phyloP scores from a whole-genome alignment of 345 rosid genomes.

The Camelina hispida region DNA sequence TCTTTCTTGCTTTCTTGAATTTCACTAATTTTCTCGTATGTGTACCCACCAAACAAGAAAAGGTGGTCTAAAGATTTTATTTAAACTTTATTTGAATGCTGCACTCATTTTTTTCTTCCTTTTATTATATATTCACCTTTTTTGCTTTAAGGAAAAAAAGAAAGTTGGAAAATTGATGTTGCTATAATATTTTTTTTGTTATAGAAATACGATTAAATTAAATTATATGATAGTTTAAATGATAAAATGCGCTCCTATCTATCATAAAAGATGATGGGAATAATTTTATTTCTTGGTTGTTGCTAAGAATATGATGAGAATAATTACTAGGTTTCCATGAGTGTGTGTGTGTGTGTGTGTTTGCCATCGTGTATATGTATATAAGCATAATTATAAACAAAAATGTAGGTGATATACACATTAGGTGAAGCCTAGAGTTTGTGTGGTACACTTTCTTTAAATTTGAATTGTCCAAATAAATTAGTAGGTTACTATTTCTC shows the following conservation, averaged over 20 bases:
- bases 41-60: conserved; percentile 46
- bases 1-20: conserved; percentile 37
- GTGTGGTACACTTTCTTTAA: conserved; percentile 44
- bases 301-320: conserved; percentile 24
- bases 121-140: conserved; percentile 34
- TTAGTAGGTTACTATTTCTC: conserved; percentile 41
- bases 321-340: conserved; percentile 19
- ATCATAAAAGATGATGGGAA: conserved; percentile 42
- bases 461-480: conserved; percentile 34
- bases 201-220: not conserved
- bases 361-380: conserved; percentile 31
- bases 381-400: conserved; percentile 19
- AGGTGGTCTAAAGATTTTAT: conserved; percentile 43
- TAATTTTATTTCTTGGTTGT: not conserved
- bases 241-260: conserved; percentile 31
- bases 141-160: conserved; percentile 43
- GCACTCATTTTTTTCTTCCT: conserved; percentile 38
- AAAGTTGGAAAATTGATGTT: conserved; percentile 33
- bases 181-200: conserved; percentile 7
- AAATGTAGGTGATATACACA: conserved; percentile 40
- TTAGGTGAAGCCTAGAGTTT: conserved; percentile 50
- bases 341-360: not conserved
- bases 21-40: conserved; percentile 41
- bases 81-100: conserved; percentile 43
- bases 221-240: conserved; percentile 30